Conservation (phyloP, 176 grass and related monocot genomes). For the Pontederia paniculata region DNA sequence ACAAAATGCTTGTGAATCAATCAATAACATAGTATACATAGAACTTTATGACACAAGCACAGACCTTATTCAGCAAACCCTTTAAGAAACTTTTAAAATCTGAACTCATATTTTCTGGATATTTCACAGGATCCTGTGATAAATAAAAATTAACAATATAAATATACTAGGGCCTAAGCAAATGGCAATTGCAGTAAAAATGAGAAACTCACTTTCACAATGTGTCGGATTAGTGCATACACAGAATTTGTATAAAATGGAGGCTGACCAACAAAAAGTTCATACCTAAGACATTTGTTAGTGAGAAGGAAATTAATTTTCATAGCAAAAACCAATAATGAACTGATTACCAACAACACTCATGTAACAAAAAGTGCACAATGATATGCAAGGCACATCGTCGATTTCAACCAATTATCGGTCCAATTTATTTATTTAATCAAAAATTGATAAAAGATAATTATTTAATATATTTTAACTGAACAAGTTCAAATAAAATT, state of each 20-base stretch:
- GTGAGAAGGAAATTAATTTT: constrained; percentile 18
- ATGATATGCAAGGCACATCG: too few relatives aligned
- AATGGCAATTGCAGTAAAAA: constrained; percentile 15
- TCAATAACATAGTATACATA: constrained; percentile 7
- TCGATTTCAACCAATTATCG: too few relatives aligned
- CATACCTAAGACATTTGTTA: constrained; percentile 44
- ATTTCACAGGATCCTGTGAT: constrained; percentile 85
- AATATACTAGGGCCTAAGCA: neutral
- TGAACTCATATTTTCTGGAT: constrained; percentile 87
- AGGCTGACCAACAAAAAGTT: constrained; percentile 92
- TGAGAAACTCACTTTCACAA: constrained; percentile 64
- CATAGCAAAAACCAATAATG: neutral
- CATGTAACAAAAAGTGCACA: too few relatives aligned
- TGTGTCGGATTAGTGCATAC: constrained; percentile 85
- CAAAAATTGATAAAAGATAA: too few relatives aligned
- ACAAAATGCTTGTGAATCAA: constrained; percentile 17
- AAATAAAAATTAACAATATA: constrained; percentile 16
- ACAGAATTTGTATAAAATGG: constrained; percentile 99
- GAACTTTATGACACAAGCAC: neutral
- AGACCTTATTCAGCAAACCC: constrained; percentile 92
- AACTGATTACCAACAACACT: neutral
- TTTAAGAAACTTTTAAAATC: constrained; percentile 90
- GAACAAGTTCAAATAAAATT: too few relatives aligned
- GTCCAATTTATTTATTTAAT: too few relatives aligned
- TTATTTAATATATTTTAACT: too few relatives aligned